phyloP scores from a whole-genome alignment of 176 grass and related monocot species.

The Musa schizocarpa region DNA sequence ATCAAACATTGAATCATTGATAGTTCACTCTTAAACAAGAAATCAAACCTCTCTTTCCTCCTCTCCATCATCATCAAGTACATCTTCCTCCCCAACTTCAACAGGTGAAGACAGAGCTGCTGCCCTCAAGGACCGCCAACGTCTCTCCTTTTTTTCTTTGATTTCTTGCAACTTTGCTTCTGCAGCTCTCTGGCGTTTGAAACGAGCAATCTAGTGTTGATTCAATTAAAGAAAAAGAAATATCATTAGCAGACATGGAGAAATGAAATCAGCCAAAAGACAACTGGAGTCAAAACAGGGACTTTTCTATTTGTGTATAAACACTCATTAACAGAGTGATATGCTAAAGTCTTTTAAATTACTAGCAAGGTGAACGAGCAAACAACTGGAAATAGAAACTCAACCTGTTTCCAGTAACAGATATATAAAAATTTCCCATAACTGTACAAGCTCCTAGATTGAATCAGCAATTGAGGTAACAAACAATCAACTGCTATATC shows the following conservation, averaged over 20 bases:
- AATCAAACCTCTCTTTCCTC: conserved; percentile 78
- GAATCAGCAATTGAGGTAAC: too few species aligned
- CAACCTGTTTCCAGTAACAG: too few species aligned
- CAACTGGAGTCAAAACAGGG: neutral
- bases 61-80: conserved; percentile 66
- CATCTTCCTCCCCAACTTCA: conserved; percentile 64
- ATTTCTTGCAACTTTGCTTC: conserved; percentile 84
- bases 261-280: neutral
- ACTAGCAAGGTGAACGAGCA: too few species aligned
- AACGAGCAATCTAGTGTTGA: conserved; percentile 53
- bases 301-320: neutral
- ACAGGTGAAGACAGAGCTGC: conserved; percentile 62
- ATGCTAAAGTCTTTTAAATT: too few species aligned
- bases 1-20: neutral
- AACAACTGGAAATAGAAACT: too few species aligned
- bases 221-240: neutral
- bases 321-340: too few species aligned
- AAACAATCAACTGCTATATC: too few species aligned
- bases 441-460: too few species aligned
- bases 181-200: conserved; percentile 68
- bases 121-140: conserved; percentile 50
- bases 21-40: neutral
- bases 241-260: neutral
- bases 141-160: conserved; percentile 79
- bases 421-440: too few species aligned